Evolutionary conservation across 331 rosid species (phyloP), one percentile per base, ranked within the genome.

Genomic region (Telfairia occidentalis): DNA sequence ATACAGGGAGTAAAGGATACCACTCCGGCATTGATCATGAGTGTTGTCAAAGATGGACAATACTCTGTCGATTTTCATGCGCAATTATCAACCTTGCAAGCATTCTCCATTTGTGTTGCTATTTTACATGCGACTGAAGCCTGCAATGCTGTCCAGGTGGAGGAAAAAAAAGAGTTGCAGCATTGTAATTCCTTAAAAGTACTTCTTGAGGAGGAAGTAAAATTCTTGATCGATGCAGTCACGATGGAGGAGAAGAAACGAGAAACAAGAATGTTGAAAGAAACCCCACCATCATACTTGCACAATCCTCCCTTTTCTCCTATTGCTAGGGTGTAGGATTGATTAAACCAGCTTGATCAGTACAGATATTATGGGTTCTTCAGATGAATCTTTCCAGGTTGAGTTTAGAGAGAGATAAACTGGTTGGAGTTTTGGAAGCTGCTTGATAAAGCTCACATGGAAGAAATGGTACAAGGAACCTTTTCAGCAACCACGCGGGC

Each of bases 1-100:
- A 40, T 72, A 21, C 78, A 95, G 97, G 99, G 99, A 81, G 80
- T 86, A 34, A 95, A 85, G 85, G 96, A 86, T 69, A 80, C 78
- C 12, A 75, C 83, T 75, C 97, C 93, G 0, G 89, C 96, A 46
- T 83, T 95, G 79, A 81, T 89, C 83, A 82, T 95, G 96, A 82
- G 55, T 23, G 42, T 75, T 71, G 76, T 89, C 9, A 88, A 95
- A 84, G 97, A 86, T 71, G 96, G 99, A 73, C 87, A 83, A 26
- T 95, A 88, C 81, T 71, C 89, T 9, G 92, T 95, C 60, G 92
- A 90, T 87, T 95, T 95, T 81, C 99, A 92, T 73, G 99, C 96
- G 7, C 89, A 80, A 19, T 80, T 95, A 78, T 92, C 97, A n/a
- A 78, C 97, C 13, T 67, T 95, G 45, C 99, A 92, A 85, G 97